Evolutionary conservation across 2,329 filamentous ascomycete genomes (phyloP).

Genomic region (Zymoseptoria passerinii): DNA sequence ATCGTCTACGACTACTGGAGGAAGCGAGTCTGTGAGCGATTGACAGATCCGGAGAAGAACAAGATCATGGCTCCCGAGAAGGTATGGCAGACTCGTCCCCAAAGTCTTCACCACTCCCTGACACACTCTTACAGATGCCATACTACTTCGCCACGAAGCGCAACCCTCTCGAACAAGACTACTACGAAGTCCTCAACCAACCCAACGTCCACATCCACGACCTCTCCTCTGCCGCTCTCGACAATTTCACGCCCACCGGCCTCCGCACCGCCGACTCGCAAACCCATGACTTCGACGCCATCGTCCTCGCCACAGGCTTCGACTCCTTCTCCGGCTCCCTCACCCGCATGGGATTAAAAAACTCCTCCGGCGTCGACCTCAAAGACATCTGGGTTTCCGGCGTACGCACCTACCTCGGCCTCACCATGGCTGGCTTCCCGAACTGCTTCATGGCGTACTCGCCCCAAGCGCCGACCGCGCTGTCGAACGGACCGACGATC

Average conservation of each 20-base stretch:
- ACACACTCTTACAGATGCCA: conserved; percentile 18
- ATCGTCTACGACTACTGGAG: conserved; percentile 50
- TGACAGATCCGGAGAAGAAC: conserved; percentile 41
- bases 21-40: conserved; percentile 42
- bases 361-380: conserved; percentile 17
- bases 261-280: conserved; percentile 35
- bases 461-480: conserved; percentile 39
- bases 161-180: conserved; percentile 34
- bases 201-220: conserved; percentile 36
- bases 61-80: conserved; percentile 45
- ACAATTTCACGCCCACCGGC: conserved; percentile 35
- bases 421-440: conserved; percentile 22
- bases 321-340: conserved; percentile 33
- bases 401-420: conserved; percentile 34
- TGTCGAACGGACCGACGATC: conserved; percentile 38
- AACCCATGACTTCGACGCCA: conserved; percentile 35
- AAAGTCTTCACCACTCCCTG: background rate
- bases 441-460: conserved; percentile 40
- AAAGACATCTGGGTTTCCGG: conserved; percentile 35
- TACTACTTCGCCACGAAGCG: conserved; percentile 40
- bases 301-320: conserved; percentile 41
- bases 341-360: conserved; percentile 29
- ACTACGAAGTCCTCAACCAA: conserved; percentile 39
- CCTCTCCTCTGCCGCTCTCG: conserved; percentile 34
- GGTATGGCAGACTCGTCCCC: conserved; percentile 28